Evolutionary conservation across 192 early-diverging fungal genomes (phyloP).

Genomic region (Haplosporangium gracile): DNA sequence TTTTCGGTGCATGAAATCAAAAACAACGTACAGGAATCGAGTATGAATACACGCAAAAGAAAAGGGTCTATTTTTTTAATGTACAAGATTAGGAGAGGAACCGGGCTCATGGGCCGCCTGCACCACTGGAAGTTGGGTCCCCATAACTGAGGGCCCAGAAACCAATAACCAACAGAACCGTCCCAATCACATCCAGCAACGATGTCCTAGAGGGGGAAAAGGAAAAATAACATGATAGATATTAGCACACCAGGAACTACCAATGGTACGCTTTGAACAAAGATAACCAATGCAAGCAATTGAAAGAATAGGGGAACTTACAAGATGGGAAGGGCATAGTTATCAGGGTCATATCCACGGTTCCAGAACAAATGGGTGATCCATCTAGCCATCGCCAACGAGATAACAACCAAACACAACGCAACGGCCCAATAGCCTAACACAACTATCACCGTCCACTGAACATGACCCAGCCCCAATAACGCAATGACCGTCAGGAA

Average conservation of each 20-base stretch:
- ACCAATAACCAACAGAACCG: slow-evolving; percentile 66
- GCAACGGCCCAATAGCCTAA: slow-evolving; percentile 20
- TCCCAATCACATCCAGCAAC: slow-evolving; percentile 78
- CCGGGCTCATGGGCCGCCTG: background rate
- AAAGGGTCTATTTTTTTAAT: background rate
- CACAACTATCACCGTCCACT: slow-evolving; percentile 23
- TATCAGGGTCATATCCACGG: slow-evolving; percentile 83
- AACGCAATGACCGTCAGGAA: slow-evolving; percentile 61
- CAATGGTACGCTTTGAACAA: background rate
- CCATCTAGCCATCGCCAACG: slow-evolving; percentile 68
- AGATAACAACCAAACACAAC: slow-evolving; percentile 54
- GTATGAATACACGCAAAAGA: background rate
- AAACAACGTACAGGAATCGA: background rate
- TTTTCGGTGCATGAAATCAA: background rate
- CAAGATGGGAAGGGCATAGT: slow-evolving; percentile 74
- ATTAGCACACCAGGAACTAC: background rate
- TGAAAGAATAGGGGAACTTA: slow-evolving; percentile 47
- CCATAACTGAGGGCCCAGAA: slow-evolving; percentile 52
- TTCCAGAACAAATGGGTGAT: slow-evolving; percentile 73
- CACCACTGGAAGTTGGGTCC: slow-evolving; percentile 25
- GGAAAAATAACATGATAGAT: slow-evolving; percentile 6
- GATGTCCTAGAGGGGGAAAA: slow-evolving; percentile 68
- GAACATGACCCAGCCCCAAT: slow-evolving; percentile 29
- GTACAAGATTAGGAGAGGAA: background rate
- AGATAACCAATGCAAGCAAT: background rate